Evolutionary conservation across 768 basidiomycete genomes (phyloP).

Genomic region (Chalciporus piperatus): DNA sequence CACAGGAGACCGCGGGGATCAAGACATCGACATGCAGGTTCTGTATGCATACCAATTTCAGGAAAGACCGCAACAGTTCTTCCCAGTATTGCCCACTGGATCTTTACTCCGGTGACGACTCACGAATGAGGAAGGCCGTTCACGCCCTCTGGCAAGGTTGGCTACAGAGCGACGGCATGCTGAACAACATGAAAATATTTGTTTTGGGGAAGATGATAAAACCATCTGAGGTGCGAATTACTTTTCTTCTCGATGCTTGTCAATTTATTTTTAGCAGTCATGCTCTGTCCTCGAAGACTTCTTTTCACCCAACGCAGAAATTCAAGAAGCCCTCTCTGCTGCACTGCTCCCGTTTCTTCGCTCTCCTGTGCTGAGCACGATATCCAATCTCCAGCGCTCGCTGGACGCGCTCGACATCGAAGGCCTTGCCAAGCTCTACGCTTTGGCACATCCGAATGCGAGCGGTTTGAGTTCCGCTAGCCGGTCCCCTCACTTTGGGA

Average conservation of each 20-base stretch:
- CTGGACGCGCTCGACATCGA: slow-evolving; percentile 87
- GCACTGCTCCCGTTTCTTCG: slow-evolving; percentile 44
- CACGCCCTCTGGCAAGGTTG: slow-evolving; percentile 70
- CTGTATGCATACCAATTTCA: slow-evolving; percentile 80
- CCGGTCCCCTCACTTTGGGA: slow-evolving; percentile 55
- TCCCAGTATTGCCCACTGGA: slow-evolving; percentile 84
- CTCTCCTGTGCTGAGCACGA: slow-evolving; percentile 50
- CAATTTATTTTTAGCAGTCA: slow-evolving; percentile 3
- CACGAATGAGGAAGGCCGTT: slow-evolving; percentile 66
- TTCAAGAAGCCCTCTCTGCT: slow-evolving; percentile 51
- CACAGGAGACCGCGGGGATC: slow-evolving; percentile 48
- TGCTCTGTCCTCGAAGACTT: slow-evolving; percentile 8
- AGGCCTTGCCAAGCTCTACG: slow-evolving; percentile 53
- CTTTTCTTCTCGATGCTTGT: slow-evolving; percentile 2
- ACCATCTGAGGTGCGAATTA: slow-evolving; percentile 54
- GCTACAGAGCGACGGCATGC: slow-evolving; percentile 55
- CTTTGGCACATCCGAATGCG: slow-evolving; percentile 15
- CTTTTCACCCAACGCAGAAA: slow-evolving; percentile 19
- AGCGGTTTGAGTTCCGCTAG: slow-evolving; percentile 29
- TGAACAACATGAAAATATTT: slow-evolving; percentile 86
- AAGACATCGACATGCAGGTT: slow-evolving; percentile 83
- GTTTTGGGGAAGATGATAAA: slow-evolving; percentile 56
- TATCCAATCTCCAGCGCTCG: slow-evolving; percentile 65
- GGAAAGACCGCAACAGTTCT: slow-evolving; percentile 33
- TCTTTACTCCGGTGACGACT: slow-evolving; percentile 69